Evolutionary conservation across 805 yeast genomes (phyloP).

Genomic region (Torulaspora delbrueckii): DNA sequence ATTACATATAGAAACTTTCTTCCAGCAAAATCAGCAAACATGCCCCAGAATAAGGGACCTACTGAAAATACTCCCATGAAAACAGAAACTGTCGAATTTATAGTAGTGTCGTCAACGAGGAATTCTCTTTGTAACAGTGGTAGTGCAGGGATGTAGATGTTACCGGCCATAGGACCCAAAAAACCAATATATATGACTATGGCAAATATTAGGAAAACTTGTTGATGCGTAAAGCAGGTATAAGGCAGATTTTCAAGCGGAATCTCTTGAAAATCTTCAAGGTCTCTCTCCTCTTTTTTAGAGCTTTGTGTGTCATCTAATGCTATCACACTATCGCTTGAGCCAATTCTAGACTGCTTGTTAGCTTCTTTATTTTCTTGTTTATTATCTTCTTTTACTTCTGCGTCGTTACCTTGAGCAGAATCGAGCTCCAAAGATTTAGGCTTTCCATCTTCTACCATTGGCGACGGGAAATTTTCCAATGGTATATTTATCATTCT

Average conservation of each 20-base stretch:
- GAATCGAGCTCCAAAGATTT: not conserved
- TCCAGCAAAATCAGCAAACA: slow-evolving; percentile 52
- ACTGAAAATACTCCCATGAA: slow-evolving; percentile 54
- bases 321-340: not conserved
- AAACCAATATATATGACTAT: slow-evolving; percentile 48
- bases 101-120: slow-evolving; percentile 38
- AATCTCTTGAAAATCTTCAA: slow-evolving; percentile 3
- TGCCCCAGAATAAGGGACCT: slow-evolving; percentile 54
- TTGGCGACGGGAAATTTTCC: slow-evolving; percentile 8
- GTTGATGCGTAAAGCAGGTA: slow-evolving; percentile 35
- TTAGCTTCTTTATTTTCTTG: not conserved
- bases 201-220: slow-evolving; percentile 34
- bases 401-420: not conserved
- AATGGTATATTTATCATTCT: slow-evolving; percentile 5
- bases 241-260: slow-evolving; percentile 17
- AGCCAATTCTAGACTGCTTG: not conserved
- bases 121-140: slow-evolving; percentile 43
- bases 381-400: not conserved
- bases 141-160: slow-evolving; percentile 51
- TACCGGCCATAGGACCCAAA: slow-evolving; percentile 54
- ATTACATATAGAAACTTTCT: slow-evolving; percentile 60
- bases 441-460: not conserved
- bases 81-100: slow-evolving; percentile 53
- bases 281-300: not conserved
- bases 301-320: not conserved